Base-by-base conservation (phyloP, 345 rosid genomes). In the Gossypium sturtianum region DNA sequence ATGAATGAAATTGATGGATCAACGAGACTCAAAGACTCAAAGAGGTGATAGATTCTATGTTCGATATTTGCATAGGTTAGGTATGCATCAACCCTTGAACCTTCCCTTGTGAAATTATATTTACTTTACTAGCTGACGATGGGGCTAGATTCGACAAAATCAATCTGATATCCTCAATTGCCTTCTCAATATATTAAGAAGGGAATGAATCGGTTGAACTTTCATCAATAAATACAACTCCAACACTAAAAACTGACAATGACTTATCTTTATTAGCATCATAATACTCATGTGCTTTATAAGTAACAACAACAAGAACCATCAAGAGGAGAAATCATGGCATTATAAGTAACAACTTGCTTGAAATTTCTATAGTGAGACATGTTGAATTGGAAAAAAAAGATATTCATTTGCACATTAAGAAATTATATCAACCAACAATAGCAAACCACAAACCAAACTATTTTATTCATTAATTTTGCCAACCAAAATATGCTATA, bases 241-340 rank as follows among this genome's bases (percentile, higher is more conserved):
- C 96, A 72, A 89, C 96, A 58, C 93, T 91, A 84, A 95, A 95
- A 12, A 91, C 94, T 0, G 87, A 86, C 64, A 91, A 83, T n/a
- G 99, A 89, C 75, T 89, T 87, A 74, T 95, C 96, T 62, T 85
- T 85, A 75, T 96, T 85, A 0, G 97, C 94, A 63, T 95, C 94
- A 66, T 80, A 91, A 84, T 90, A 90, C 87, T 86, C 87, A 79
- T 87, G 92, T 23, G 94, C 91, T 82, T 83, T 91, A 41, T 63
- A 91, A 27, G 99, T 96, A 52, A 91, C 97, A 23, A 91, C 91
- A 34, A 4, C 38, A 34, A 4, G 38, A 34, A 5, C 91, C 85
- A 78, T 93, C 98, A 7, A 92, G 81, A 80, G 99, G 96, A 56
- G 93, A 86, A 69, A 93, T 93, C 97, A 91, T 85, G 75, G 98